Percentiles rank a stretch among this genome's conserved stretches.
Evolutionary conservation across 2,329 filamentous ascomycete species (phyloP).

Genomic region (Aspergillus intermedius): DNA sequence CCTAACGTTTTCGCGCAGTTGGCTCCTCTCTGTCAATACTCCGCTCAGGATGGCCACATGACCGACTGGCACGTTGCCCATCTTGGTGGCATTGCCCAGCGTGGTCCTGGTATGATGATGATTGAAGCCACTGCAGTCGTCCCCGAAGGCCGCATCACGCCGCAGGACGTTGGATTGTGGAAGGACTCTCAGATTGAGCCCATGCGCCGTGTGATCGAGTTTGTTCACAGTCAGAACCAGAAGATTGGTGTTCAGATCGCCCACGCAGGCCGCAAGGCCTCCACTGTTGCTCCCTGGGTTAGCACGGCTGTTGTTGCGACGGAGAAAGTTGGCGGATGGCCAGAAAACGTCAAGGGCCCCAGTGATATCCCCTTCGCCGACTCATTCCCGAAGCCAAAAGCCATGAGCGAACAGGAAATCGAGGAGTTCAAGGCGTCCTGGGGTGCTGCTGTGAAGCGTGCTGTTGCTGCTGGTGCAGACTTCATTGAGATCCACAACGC

Average conservation of each 20-base stretch:
- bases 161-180: conserved; percentile 61
- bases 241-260: conserved; percentile 73
- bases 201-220: conserved; percentile 63
- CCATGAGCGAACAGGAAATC: conserved; percentile 64
- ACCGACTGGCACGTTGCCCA: conserved; percentile 83
- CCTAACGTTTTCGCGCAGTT: neutral
- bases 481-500: conserved; percentile 74
- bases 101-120: conserved; percentile 67
- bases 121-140: conserved; percentile 73
- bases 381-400: conserved; percentile 56
- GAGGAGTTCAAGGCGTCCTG: conserved; percentile 57
- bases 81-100: conserved; percentile 68
- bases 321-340: conserved; percentile 49
- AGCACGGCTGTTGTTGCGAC: conserved; percentile 33
- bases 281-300: conserved; percentile 49
- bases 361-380: conserved; percentile 58
- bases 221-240: conserved; percentile 70
- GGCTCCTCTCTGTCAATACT: conserved; percentile 61
- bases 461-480: conserved; percentile 66
- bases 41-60: conserved; percentile 62
- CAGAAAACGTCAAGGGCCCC: conserved; percentile 51
- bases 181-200: conserved; percentile 72
- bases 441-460: conserved; percentile 51
- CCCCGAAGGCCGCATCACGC: conserved; percentile 73
- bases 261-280: conserved; percentile 66